Evolutionary conservation across 495 filamentous ascomycete genomes (phyloP).

Genomic region (Glutinoglossum americanum): DNA sequence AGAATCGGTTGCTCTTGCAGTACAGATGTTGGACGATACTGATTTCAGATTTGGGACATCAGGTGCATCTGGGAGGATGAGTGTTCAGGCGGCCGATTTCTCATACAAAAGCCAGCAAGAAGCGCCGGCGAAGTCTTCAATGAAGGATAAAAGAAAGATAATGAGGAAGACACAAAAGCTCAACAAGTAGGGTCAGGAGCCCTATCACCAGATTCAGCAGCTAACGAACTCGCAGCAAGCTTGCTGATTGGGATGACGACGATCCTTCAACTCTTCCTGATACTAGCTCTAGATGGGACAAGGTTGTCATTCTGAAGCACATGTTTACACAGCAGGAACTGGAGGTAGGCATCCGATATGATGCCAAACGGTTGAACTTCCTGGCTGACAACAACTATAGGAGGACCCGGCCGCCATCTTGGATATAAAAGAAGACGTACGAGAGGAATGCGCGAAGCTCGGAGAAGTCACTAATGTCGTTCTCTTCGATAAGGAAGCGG

Average conservation of each 20-base stretch:
- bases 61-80: constrained; percentile 40
- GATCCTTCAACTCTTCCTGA: constrained; percentile 39
- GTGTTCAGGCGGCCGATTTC: constrained; percentile 63
- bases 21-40: constrained; percentile 79
- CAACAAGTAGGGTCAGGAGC: constrained; percentile 29
- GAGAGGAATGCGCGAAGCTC: constrained; percentile 70
- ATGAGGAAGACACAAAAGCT: constrained; percentile 74
- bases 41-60: constrained; percentile 47
- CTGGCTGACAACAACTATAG: constrained; percentile 12
- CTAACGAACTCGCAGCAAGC: constrained; percentile 31
- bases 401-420: constrained; percentile 65
- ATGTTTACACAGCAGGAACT: constrained; percentile 87
- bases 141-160: constrained; percentile 61
- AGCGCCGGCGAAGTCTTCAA: constrained; percentile 23
- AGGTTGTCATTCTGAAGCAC: constrained; percentile 70
- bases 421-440: constrained; percentile 87
- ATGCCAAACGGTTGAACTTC: constrained; percentile 1
- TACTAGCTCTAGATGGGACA: constrained; percentile 42
- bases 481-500: constrained; percentile 71
- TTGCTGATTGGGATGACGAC: constrained; percentile 85
- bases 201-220: not conserved
- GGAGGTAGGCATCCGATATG: constrained; percentile 22
- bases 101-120: constrained; percentile 64
- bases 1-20: constrained; percentile 72
- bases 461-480: constrained; percentile 80